Conservation (phyloP, 139 green algal species). For the Chlorella sp. region DNA sequence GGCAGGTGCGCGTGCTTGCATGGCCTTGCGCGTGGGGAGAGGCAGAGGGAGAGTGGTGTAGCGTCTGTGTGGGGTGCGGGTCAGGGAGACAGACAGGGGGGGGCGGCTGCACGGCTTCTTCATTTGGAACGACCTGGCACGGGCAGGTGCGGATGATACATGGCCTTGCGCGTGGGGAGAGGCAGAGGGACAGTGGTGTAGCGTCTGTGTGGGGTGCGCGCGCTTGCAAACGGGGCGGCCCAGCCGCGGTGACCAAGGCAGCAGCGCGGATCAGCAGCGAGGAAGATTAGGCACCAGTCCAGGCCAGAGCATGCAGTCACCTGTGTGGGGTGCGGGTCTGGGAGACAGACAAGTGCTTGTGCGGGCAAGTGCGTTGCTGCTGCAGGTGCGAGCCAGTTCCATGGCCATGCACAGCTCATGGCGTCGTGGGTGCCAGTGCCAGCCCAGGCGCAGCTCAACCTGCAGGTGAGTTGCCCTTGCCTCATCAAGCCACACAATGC, state of each 20-base stretch:
- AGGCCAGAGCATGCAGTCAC: neutral
- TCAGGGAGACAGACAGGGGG: neutral
- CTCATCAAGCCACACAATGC: neutral
- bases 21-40: no score
- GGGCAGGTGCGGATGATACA: conserved; percentile 8
- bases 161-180: no score
- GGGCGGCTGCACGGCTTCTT: conserved; percentile 39
- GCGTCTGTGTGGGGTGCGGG: no score
- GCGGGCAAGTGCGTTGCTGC: no score
- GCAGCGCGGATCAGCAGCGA: neutral
- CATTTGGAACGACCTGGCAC: conserved; percentile 68
- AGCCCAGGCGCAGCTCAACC: conserved; percentile 10
- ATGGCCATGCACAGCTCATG: conserved; percentile 48
- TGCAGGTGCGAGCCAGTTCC: conserved; percentile 42
- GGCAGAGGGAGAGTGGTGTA: neutral
- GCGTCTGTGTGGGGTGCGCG: no score
- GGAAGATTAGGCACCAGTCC: neutral
- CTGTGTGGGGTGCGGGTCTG: no score
- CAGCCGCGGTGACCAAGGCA: neutral
- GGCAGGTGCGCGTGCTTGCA: neutral
- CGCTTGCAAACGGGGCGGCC: no score
- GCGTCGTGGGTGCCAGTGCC: conserved; percentile 12
- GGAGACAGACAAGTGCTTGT: no score
- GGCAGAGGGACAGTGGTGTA: neutral
- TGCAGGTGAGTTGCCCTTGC: neutral